Percentiles rank a stretch among this genome's conserved stretches.
Evolutionary conservation across 305 asterid species (phyloP).

Genomic region (Fraxinus sp.): DNA sequence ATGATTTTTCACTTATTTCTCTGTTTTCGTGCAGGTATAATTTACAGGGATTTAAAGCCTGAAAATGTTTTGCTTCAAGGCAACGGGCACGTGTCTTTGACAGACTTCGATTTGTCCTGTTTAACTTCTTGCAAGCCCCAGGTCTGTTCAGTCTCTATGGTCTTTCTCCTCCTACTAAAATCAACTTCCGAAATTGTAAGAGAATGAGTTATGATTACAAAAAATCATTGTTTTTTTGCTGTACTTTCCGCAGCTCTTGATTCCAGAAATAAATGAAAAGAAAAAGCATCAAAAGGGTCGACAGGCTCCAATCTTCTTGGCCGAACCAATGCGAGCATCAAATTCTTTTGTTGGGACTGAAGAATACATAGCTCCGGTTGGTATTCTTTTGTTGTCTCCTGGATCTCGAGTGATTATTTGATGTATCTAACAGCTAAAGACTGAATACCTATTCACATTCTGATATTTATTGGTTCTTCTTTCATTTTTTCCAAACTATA

Average conservation of each 20-base stretch:
- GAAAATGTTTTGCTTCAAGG: constrained; percentile 82
- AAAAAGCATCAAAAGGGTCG: constrained; percentile 57
- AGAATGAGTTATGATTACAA: constrained; percentile 10
- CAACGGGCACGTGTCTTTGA: constrained; percentile 78
- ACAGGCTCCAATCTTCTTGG: constrained; percentile 77
- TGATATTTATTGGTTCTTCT: neutral
- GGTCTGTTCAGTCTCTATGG: constrained; percentile 33
- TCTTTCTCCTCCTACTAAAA: constrained; percentile 16
- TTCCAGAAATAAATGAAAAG: constrained; percentile 75
- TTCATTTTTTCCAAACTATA: neutral
- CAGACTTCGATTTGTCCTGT: constrained; percentile 94
- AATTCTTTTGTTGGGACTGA: constrained; percentile 96
- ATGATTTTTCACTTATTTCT: neutral
- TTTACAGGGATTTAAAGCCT: constrained; percentile 93
- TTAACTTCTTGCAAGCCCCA: constrained; percentile 98
- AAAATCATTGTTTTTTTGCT: constrained; percentile 3
- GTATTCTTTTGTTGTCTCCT: constrained; percentile 24
- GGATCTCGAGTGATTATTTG: neutral
- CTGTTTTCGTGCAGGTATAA: constrained; percentile 61
- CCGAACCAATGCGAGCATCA: constrained; percentile 97
- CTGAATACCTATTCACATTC: neutral
- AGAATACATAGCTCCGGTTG: constrained; percentile 96
- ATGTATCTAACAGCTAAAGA: neutral
- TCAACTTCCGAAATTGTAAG: neutral
- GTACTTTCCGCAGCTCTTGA: constrained; percentile 60